A percentile compares a stretch with the other conserved stretches of the same genome.
Conservation (phyloP, 352 stramenopile genomes). For the Nannochloropsis limnetica region DNA sequence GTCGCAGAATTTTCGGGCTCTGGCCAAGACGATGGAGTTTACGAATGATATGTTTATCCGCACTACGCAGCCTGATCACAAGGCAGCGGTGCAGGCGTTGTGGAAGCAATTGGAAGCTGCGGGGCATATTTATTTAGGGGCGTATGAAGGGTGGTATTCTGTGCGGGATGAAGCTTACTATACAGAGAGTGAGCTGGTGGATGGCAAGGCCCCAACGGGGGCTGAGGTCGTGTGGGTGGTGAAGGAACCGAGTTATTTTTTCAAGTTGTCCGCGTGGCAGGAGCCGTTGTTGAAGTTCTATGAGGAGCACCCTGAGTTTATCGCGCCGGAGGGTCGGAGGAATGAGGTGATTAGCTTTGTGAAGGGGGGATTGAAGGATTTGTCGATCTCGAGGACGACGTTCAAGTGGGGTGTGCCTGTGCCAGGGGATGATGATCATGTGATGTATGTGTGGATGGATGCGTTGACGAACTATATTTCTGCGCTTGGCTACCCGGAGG, state of each 20-base stretch:
- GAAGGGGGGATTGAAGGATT: constrained; percentile 76
- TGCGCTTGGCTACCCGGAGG: constrained; percentile 81
- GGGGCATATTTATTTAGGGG: constrained; percentile 89
- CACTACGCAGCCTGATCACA: constrained; percentile 84
- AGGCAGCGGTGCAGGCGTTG: constrained; percentile 73
- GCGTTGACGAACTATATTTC: constrained; percentile 97
- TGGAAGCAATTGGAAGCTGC: constrained; percentile 77
- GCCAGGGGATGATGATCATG: constrained; percentile 75
- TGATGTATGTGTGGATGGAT: constrained; percentile 99
- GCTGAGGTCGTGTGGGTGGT: constrained; percentile 82
- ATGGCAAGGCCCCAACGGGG: constrained; percentile 63
- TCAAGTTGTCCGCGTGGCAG: constrained; percentile 84
- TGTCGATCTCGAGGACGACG: constrained; percentile 88
- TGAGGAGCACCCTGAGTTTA: constrained; percentile 69
- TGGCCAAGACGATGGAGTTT: constrained; percentile 78
- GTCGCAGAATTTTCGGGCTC: constrained; percentile 71
- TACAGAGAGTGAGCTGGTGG: constrained; percentile 84
- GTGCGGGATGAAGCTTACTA: constrained; percentile 97
- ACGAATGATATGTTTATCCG: constrained; percentile 89
- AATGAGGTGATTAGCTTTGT: constrained; percentile 85
- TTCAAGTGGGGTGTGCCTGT: constrained; percentile 94
- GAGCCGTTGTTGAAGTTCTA: constrained; percentile 76
- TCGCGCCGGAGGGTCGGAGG: constrained; percentile 73
- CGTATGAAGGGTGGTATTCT: constrained; percentile 97
- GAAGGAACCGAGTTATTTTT: constrained; percentile 98